A percentile compares a stretch with the other conserved stretches of the same genome.
These are phyloP conservation scores for Thalassiosira gravida DNA, from an alignment of 352 stramenopile genomes.

Conservation along the genomic window DNA sequence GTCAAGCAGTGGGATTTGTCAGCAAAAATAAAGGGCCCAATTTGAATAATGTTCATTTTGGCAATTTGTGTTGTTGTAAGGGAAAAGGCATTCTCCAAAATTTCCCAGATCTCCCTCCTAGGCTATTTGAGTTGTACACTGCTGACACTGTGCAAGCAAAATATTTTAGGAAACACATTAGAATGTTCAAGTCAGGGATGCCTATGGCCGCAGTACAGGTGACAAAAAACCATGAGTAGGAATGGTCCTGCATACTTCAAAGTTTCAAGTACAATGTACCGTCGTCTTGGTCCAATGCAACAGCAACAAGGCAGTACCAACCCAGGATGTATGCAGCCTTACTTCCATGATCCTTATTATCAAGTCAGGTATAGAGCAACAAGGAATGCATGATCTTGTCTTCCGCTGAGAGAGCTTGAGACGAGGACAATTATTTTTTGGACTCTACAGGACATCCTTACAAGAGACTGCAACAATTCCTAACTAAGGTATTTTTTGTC, in stretches of 20 bases:
- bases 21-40: not conserved
- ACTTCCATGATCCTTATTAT: too few relatives aligned
- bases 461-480: too few relatives aligned
- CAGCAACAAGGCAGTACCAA: not conserved
- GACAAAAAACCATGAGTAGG: not conserved
- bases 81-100: slow-evolving; percentile 3
- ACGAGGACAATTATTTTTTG: too few relatives aligned
- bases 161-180: slow-evolving; percentile 24
- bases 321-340: too few relatives aligned
- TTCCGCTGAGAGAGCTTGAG: too few relatives aligned
- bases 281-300: not conserved
- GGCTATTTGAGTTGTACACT: slow-evolving; percentile 11
- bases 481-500: slow-evolving; percentile 12
- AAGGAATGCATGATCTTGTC: too few relatives aligned
- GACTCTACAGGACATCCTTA: too few relatives aligned
- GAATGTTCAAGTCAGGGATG: slow-evolving; percentile 18
- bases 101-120: not conserved
- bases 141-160: not conserved
- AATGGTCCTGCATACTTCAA: not conserved
- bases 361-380: too few relatives aligned
- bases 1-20: not conserved
- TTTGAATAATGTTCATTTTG: not conserved
- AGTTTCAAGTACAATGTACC: not conserved
- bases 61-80: slow-evolving; percentile 8
- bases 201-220: slow-evolving; percentile 20